phyloP scores from a whole-genome alignment of 2,329 filamentous ascomycete species.

The Coccinonectria pachysandricola region DNA sequence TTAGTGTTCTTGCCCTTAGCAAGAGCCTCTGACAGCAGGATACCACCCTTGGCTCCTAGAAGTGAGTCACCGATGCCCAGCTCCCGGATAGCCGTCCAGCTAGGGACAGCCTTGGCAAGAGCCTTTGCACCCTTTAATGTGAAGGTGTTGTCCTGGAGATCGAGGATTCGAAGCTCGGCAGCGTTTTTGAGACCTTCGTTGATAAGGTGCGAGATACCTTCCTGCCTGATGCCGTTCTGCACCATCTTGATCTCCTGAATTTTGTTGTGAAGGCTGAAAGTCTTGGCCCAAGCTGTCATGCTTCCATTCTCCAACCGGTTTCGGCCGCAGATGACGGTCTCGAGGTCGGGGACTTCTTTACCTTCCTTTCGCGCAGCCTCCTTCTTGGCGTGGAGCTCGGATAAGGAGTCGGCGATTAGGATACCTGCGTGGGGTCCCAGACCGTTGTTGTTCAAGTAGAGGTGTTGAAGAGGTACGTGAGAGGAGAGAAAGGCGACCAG shows the following conservation, averaged over 20 bases:
- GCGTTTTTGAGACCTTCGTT: conserved; percentile 67
- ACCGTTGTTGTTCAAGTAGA: conserved; percentile 97
- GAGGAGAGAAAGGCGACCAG: conserved; percentile 83
- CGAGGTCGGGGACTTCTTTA: conserved; percentile 67
- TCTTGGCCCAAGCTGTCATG: conserved; percentile 89
- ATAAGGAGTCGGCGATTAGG: conserved; percentile 79
- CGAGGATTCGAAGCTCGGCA: conserved; percentile 60
- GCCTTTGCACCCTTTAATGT: conserved; percentile 70
- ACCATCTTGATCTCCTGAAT: conserved; percentile 92
- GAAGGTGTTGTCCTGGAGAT: conserved; percentile 97
- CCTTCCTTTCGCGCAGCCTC: conserved; percentile 62
- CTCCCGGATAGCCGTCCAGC: conserved; percentile 69
- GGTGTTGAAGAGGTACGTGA: conserved; percentile 82
- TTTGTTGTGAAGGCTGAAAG: conserved; percentile 72
- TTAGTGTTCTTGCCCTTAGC: conserved; percentile 65
- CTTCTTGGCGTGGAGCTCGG: conserved; percentile 74
- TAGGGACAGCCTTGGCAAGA: conserved; percentile 61
- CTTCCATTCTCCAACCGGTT: conserved; percentile 93
- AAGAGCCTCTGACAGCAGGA: conserved; percentile 64
- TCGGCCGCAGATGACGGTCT: conserved; percentile 94
- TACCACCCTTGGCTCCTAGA: conserved; percentile 65
- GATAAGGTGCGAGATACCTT: conserved; percentile 77
- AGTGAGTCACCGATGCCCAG: conserved; percentile 85
- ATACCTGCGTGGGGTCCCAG: conserved; percentile 86
- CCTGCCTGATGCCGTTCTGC: conserved; percentile 92